Percentiles rank a stretch among this genome's conserved stretches.
Evolutionary conservation across 345 rosid genomes (phyloP).

Genomic region (Arabidopsis suecica): DNA sequence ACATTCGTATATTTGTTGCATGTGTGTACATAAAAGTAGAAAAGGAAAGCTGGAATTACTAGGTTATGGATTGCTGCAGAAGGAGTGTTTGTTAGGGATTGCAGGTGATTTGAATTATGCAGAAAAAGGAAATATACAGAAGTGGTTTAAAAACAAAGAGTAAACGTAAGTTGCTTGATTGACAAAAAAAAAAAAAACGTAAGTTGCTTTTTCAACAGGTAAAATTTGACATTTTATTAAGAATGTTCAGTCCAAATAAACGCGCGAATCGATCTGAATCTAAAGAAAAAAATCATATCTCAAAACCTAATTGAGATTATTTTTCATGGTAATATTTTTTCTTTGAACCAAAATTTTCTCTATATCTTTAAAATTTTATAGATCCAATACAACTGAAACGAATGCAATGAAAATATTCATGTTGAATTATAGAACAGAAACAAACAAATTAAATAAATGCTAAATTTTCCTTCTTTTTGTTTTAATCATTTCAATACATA

Average conservation of each 20-base stretch:
- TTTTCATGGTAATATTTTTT: background rate
- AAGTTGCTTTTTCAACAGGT: slow-evolving; percentile 5
- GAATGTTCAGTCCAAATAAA: background rate
- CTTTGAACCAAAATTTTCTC: background rate
- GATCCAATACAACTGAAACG: background rate
- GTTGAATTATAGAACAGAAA: background rate
- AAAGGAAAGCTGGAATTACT: slow-evolving; percentile 25
- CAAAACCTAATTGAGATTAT: background rate
- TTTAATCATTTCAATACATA: too few relatives aligned
- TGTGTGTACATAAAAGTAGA: slow-evolving; percentile 10
- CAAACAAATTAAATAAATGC: background rate
- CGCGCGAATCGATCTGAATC: background rate
- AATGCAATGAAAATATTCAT: background rate
- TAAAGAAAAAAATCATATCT: background rate
- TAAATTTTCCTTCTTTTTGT: too few relatives aligned
- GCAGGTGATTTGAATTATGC: slow-evolving; percentile 15
- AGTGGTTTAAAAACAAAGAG: background rate
- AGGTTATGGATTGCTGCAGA: slow-evolving; percentile 28
- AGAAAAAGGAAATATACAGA: background rate
- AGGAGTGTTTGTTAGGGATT: slow-evolving; percentile 34
- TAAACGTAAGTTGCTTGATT: background rate
- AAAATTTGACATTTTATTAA: background rate
- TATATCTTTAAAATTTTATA: background rate
- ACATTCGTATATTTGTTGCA: slow-evolving; percentile 13
- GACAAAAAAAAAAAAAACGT: too few relatives aligned